Evolutionary conservation across 2,329 filamentous ascomycete genomes (phyloP).

Genomic region (Fusarium tupiense): DNA sequence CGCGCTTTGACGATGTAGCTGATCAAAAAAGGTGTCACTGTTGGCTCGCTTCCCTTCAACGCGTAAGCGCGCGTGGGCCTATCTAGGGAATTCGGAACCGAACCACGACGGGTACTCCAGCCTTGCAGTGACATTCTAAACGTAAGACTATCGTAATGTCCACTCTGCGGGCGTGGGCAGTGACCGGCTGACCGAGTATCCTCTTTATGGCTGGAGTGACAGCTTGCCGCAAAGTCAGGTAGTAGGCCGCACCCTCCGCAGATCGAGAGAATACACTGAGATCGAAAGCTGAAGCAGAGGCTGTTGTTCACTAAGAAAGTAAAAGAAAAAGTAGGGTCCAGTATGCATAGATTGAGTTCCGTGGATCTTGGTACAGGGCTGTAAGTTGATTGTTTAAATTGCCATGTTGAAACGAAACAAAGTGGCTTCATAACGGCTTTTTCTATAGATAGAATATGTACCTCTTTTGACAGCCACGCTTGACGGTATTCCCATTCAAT

Average conservation of each 20-base stretch:
- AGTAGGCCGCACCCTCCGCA: neutral
- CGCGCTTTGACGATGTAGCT: slow-evolving; percentile 1
- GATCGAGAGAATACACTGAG: neutral
- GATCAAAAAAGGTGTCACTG: neutral
- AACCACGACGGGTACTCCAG: neutral
- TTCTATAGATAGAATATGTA: neutral
- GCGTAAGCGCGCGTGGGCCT: neutral
- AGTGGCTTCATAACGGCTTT: neutral
- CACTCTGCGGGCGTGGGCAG: neutral
- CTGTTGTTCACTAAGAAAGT: neutral
- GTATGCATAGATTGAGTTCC: neutral
- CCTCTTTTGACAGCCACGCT: neutral
- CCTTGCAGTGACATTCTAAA: neutral
- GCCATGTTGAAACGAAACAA: neutral
- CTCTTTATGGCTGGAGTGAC: neutral
- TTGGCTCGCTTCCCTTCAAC: neutral
- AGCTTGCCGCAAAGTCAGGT: neutral
- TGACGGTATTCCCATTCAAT: neutral
- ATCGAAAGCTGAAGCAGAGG: neutral
- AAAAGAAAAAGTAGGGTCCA: neutral
- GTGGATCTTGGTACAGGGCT: neutral
- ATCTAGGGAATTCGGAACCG: neutral
- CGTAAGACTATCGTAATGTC: neutral
- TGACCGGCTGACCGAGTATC: neutral
- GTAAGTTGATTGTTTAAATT: neutral